Percentiles rank a stretch among this genome's conserved stretches.
These are phyloP conservation scores for Lactarius hatsudake DNA, from an alignment of 768 basidiomycete genomes.

Conservation along the genomic window DNA sequence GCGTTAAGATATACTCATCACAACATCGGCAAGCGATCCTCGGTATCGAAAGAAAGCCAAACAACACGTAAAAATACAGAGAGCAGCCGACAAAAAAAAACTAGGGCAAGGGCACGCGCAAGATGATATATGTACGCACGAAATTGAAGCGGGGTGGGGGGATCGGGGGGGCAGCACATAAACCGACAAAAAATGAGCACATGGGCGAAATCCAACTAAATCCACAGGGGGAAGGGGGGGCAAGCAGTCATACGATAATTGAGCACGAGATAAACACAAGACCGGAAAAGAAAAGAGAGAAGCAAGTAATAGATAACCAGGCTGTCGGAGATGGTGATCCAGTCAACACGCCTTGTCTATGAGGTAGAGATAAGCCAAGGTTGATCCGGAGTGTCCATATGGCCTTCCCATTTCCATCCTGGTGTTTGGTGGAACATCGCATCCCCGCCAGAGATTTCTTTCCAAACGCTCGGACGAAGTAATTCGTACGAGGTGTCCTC, in stretches of 20 bases:
- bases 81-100: constrained; percentile 23
- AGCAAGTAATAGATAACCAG: constrained; percentile 24
- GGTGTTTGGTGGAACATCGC: constrained; percentile 56
- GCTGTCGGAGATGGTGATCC: constrained; percentile 29
- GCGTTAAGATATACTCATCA: constrained; percentile 20
- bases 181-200: constrained; percentile 24
- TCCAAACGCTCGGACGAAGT: constrained; percentile 57
- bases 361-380: constrained; percentile 72
- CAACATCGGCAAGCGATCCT: constrained; percentile 22
- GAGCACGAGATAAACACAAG: constrained; percentile 26
- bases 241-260: constrained; percentile 23
- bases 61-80: constrained; percentile 29
- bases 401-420: constrained; percentile 73
- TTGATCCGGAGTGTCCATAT: constrained; percentile 62
- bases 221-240: constrained; percentile 17
- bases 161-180: constrained; percentile 20
- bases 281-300: constrained; percentile 10
- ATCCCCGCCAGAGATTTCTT: constrained; percentile 76
- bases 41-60: constrained; percentile 28
- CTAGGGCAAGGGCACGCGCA: constrained; percentile 9
- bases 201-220: constrained; percentile 27
- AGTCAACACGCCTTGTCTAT: constrained; percentile 35
- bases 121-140: constrained; percentile 22
- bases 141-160: constrained; percentile 26
- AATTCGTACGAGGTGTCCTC: constrained; percentile 43